Evolutionary conservation across 768 basidiomycete species (phyloP).

Genomic region (Tulasnella sp.): DNA sequence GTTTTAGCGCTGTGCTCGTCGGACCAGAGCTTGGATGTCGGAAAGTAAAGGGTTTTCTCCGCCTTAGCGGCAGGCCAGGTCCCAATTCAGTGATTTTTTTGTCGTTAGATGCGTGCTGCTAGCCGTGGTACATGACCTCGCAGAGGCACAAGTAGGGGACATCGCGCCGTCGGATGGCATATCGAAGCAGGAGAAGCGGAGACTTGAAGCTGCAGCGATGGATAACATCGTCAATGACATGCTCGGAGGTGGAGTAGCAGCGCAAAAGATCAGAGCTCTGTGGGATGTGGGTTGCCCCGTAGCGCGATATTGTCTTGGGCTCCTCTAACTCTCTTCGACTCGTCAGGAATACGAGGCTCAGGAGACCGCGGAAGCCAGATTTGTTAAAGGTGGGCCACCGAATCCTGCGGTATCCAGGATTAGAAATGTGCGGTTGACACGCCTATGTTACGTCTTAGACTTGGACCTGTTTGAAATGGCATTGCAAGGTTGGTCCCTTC

Average conservation of each 20-base stretch:
- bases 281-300: slow-evolving; percentile 57
- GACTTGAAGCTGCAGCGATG: slow-evolving; percentile 82
- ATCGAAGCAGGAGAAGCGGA: slow-evolving; percentile 70
- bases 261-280: slow-evolving; percentile 59
- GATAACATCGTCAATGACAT: slow-evolving; percentile 83
- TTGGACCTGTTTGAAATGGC: slow-evolving; percentile 88
- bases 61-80: slow-evolving; percentile 31
- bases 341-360: slow-evolving; percentile 79
- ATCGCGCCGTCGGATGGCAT: slow-evolving; percentile 89
- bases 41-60: slow-evolving; percentile 56
- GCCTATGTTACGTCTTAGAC: slow-evolving; percentile 44
- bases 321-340: background rate
- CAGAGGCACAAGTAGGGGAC: slow-evolving; percentile 96
- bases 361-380: slow-evolving; percentile 65
- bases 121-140: slow-evolving; percentile 88
- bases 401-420: background rate
- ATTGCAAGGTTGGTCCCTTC: slow-evolving; percentile 54
- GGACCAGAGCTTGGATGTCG: slow-evolving; percentile 62
- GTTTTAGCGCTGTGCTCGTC: slow-evolving; percentile 83
- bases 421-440: background rate
- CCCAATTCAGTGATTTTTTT: background rate
- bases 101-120: slow-evolving; percentile 73
- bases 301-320: background rate
- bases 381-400: slow-evolving; percentile 86
- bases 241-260: slow-evolving; percentile 65